Evolutionary conservation across 345 rosid genomes (phyloP).

Genomic region (Eucalyptus tenuipes): DNA sequence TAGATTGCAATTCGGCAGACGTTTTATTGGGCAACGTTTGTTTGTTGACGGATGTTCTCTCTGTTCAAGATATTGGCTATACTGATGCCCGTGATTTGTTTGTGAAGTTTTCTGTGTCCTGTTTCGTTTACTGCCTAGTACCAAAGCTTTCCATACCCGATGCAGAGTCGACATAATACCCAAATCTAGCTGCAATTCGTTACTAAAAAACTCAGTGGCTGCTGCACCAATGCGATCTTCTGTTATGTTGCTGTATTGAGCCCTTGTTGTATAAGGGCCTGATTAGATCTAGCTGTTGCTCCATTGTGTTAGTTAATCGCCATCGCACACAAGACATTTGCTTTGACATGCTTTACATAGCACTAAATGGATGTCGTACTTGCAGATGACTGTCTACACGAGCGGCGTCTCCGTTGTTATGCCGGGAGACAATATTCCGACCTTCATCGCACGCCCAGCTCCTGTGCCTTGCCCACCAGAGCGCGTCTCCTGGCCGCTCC

Average conservation of each 20-base stretch:
- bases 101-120: not conserved
- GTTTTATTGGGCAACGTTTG: fast-evolving
- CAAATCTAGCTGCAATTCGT: not conserved
- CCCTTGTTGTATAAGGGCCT: not conserved
- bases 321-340: not conserved
- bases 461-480: slow-evolving; percentile 3
- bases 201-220: not conserved
- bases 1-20: not conserved
- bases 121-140: not conserved
- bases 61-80: not conserved
- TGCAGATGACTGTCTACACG: slow-evolving; percentile 1
- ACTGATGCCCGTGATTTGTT: not conserved
- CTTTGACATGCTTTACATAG: not conserved
- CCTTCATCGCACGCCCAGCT: slow-evolving; percentile 4
- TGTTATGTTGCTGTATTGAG: not conserved
- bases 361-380: not conserved
- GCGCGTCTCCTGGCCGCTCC: not conserved
- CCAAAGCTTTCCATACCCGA: not conserved
- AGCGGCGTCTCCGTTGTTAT: slow-evolving; percentile 4
- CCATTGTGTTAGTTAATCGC: not conserved
- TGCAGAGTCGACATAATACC: not conserved
- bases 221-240: not conserved
- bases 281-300: not conserved
- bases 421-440: slow-evolving; percentile 9
- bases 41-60: not conserved